Evolutionary conservation across 2,329 filamentous ascomycete species (phyloP), one percentile per base, ranked within the genome.

Genomic region (Phyllosticta citriasiana): DNA sequence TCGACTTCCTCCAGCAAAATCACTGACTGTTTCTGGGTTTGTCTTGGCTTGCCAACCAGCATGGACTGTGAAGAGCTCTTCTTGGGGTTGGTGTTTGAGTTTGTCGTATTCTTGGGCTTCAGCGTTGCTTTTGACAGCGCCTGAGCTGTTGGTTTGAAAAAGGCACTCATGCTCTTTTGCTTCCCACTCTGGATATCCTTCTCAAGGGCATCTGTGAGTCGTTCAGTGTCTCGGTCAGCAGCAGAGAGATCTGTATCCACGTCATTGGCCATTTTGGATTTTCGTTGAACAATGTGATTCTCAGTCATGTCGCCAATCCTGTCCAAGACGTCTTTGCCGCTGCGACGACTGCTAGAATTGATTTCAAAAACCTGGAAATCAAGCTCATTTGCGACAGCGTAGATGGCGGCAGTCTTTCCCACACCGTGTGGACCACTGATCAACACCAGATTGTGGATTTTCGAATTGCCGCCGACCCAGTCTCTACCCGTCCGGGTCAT

Each of bases 321-420:
- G 68, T 99, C 94, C 35, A 96, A 72, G 55, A 99, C 86, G 68
- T 99, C 94, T 71, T 88, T 94, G 33, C 92, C 93, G 69, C 85
- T 96, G 64, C 94, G 82, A 57, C 92, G 85, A 66, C 84, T 90
- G 63, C 90, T 85, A 0, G 93, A 78, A 68, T 96, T 95, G 70
- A 99, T 91, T 73, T 99, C 94, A 66, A 99, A 99, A 1, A 99
- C 83, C 68, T 96, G 92, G 69, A 95, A 97, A 1, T 84, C 91
- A 16, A 97, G 80, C 74, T 99, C 93, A 69, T 89, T 93, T 4
- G 94, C 93, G 52, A 92, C 88, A 3, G 94, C 94, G 72, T 95
- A 92, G 0, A 97, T 88, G 1, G 91, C 86, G 5, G 95, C 92
- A 12, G 92, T 96, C 76, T 99, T 99, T 2, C 94, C 95, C 70